Percentiles rank a stretch among this genome's conserved stretches.
phyloP scores from a whole-genome alignment of 305 asterid genomes.

The Solanum chacoense region DNA sequence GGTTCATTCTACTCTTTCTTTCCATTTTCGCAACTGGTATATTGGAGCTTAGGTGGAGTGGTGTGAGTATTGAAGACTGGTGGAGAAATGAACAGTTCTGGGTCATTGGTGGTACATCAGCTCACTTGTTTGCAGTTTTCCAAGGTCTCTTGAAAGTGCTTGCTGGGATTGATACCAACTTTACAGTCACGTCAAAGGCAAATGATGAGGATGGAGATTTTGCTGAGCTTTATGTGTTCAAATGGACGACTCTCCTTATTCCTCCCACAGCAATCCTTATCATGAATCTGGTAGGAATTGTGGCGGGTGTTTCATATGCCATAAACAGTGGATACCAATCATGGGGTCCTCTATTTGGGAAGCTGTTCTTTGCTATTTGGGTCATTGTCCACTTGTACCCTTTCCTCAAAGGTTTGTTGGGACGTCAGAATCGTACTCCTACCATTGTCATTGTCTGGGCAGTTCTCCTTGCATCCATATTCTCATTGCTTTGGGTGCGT shows the following conservation, averaged over 20 bases:
- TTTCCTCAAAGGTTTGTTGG: slow-evolving; percentile 60
- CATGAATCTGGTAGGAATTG: slow-evolving; percentile 47
- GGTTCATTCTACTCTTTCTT: slow-evolving; percentile 53
- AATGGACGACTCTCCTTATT: slow-evolving; percentile 54
- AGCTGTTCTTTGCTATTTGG: slow-evolving; percentile 55
- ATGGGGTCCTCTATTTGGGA: slow-evolving; percentile 63
- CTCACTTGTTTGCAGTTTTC: slow-evolving; percentile 62
- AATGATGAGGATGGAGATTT: slow-evolving; percentile 53
- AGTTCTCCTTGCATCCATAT: slow-evolving; percentile 55
- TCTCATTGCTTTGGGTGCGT: slow-evolving; percentile 60
- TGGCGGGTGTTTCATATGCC: slow-evolving; percentile 55
- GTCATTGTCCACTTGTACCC: slow-evolving; percentile 59
- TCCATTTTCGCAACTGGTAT: slow-evolving; percentile 55
- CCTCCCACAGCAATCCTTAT: slow-evolving; percentile 61
- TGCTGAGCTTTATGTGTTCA: slow-evolving; percentile 52
- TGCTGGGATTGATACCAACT: slow-evolving; percentile 58
- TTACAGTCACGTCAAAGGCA: slow-evolving; percentile 61
- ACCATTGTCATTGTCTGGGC: slow-evolving; percentile 65
- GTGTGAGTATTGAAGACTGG: slow-evolving; percentile 57
- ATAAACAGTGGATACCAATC: slow-evolving; percentile 62
- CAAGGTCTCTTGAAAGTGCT: slow-evolving; percentile 60
- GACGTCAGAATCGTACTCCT: slow-evolving; percentile 58
- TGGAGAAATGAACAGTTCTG: slow-evolving; percentile 74
- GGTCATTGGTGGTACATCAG: slow-evolving; percentile 70
- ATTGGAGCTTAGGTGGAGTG: slow-evolving; percentile 64